Evolutionary conservation across 2,329 filamentous ascomycete species (phyloP).

Genomic region (Phaeosphaeria sp.): DNA sequence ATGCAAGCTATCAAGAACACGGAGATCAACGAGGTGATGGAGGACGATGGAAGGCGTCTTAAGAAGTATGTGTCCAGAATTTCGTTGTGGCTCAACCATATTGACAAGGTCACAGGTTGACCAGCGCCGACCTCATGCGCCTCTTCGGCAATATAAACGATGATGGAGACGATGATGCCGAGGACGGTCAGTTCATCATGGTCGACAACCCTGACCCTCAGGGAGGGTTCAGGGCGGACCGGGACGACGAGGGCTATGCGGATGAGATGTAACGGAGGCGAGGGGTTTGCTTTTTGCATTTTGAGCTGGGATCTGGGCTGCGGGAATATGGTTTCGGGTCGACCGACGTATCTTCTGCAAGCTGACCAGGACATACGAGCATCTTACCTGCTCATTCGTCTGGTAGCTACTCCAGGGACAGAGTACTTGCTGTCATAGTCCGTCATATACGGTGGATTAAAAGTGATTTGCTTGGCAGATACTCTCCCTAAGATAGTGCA

Average conservation of each 20-base stretch:
- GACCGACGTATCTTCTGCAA: neutral
- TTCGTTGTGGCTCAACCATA: neutral
- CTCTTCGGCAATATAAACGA: conserved; percentile 56
- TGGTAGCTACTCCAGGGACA: neutral
- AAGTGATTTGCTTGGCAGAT: neutral
- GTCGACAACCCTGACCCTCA: conserved; percentile 41
- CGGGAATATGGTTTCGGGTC: neutral
- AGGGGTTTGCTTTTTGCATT: neutral
- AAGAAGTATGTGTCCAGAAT: conserved; percentile 29
- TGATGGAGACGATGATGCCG: conserved; percentile 46
- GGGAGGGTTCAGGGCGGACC: conserved; percentile 40
- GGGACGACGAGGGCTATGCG: conserved; percentile 41
- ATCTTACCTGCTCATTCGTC: neutral
- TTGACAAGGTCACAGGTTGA: conserved; percentile 29
- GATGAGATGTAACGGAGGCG: conserved; percentile 22
- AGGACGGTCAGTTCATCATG: conserved; percentile 52
- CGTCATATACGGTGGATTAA: neutral
- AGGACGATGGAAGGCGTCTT: conserved; percentile 47
- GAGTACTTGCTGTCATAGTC: neutral
- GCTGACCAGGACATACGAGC: neutral
- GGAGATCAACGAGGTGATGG: conserved; percentile 53
- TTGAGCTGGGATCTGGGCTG: neutral
- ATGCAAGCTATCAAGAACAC: conserved; percentile 64
- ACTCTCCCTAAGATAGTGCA: neutral
- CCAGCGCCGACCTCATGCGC: conserved; percentile 51